A percentile compares a stretch with the other conserved stretches of the same genome.
Evolutionary conservation across 192 early-diverging fungal genomes (phyloP).

Genomic region (Diversispora eburnea): DNA sequence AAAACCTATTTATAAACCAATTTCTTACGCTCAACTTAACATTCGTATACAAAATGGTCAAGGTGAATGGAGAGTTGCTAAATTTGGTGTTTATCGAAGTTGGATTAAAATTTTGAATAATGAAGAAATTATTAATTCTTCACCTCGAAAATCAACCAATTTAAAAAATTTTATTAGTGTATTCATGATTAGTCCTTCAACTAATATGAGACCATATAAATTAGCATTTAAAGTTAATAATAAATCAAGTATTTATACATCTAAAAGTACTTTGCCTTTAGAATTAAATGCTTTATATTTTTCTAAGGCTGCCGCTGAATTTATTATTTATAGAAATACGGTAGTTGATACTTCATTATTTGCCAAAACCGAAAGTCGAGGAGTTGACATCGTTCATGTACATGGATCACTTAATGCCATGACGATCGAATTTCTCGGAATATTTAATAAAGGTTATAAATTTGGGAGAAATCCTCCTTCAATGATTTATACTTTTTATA

Average conservation of each 20-base stretch:
- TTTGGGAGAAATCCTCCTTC: constrained; percentile 44
- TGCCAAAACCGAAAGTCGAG: constrained; percentile 21
- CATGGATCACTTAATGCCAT: constrained; percentile 56
- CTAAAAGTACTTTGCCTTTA: constrained; percentile 42
- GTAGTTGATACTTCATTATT: constrained; percentile 50
- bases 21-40: not conserved
- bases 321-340: constrained; percentile 42
- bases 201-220: constrained; percentile 35
- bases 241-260: constrained; percentile 44
- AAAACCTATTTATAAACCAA: constrained; percentile 17
- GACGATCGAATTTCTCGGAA: constrained; percentile 41
- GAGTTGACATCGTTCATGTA: constrained; percentile 51
- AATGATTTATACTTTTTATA: constrained; percentile 55
- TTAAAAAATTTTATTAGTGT: constrained; percentile 32
- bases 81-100: constrained; percentile 39
- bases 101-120: constrained; percentile 24
- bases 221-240: constrained; percentile 41
- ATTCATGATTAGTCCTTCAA: constrained; percentile 50
- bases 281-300: constrained; percentile 60
- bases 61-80: constrained; percentile 30
- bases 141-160: not conserved
- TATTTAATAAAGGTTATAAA: constrained; percentile 30
- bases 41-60: constrained; percentile 25
- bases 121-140: not conserved
- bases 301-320: constrained; percentile 47